phyloP scores from a whole-genome alignment of 495 filamentous ascomycete species.

The Aspergillus baeticus region DNA sequence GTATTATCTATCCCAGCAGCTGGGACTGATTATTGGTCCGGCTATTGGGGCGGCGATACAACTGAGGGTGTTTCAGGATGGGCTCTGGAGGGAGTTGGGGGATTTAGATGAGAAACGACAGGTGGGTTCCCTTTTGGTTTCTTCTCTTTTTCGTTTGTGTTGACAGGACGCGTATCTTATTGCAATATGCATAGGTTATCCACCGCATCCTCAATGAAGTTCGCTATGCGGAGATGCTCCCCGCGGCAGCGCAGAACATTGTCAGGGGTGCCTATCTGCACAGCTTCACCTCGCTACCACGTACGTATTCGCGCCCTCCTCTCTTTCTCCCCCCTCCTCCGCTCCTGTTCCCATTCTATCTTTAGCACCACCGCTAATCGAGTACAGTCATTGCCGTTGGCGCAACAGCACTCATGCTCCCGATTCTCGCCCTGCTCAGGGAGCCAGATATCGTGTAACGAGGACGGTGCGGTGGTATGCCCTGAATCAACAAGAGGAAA shows the following conservation, averaged over 20 bases:
- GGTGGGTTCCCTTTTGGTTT: too few relatives aligned
- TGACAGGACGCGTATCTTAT: too few relatives aligned
- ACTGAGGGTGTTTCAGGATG: conserved; percentile 20
- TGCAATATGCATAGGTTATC: too few relatives aligned
- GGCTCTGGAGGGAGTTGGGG: conserved; percentile 12
- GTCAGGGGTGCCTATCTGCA: conserved; percentile 24
- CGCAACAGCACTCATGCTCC: conserved; percentile 1
- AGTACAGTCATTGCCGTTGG: background rate
- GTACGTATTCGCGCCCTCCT: conserved; percentile 16
- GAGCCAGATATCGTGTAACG: background rate
- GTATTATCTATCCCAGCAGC: conserved; percentile 36
- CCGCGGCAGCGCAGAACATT: conserved; percentile 11
- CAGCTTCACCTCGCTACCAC: conserved; percentile 26
- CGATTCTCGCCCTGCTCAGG: background rate
- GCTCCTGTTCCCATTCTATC: too few relatives aligned
- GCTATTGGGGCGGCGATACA: conserved; percentile 24
- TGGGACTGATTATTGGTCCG: conserved; percentile 34
- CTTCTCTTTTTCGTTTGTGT: too few relatives aligned
- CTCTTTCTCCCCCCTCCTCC: background rate
- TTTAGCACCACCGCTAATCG: too few relatives aligned
- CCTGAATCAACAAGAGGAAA: too few relatives aligned
- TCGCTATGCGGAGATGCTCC: conserved; percentile 17
- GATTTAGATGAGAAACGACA: conserved; percentile 2
- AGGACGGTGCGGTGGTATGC: too few relatives aligned
- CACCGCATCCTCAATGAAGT: conserved; percentile 25